These are phyloP conservation scores for Sclerotinia borealis DNA, from an alignment of 2,329 filamentous ascomycete species.

Conservation along the genomic window DNA sequence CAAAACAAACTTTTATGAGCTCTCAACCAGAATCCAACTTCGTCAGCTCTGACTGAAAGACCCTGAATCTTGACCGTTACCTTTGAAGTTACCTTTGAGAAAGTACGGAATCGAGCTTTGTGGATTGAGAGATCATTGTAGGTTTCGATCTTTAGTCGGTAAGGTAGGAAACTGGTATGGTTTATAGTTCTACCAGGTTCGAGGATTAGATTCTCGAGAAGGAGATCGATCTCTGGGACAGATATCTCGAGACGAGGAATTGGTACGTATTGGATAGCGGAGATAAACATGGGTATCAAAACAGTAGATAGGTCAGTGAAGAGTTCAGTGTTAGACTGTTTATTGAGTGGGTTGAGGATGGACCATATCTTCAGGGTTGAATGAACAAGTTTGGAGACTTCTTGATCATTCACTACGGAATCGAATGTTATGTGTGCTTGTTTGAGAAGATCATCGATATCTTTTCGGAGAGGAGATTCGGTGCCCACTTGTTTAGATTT, in stretches of 20 bases:
- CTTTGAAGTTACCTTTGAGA: slow-evolving; percentile 57
- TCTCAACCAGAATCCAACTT: slow-evolving; percentile 85
- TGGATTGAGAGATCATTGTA: slow-evolving; percentile 82
- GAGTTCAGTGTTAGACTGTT: slow-evolving; percentile 63
- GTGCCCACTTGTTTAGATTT: slow-evolving; percentile 58
- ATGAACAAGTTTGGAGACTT: slow-evolving; percentile 62
- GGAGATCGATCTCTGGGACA: slow-evolving; percentile 73
- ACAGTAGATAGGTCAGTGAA: slow-evolving; percentile 71
- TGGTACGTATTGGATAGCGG: slow-evolving; percentile 77
- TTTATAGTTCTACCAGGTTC: slow-evolving; percentile 83
- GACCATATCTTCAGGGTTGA: slow-evolving; percentile 62
- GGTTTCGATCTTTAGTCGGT: slow-evolving; percentile 72
- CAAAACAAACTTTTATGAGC: slow-evolving; percentile 70
- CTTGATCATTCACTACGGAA: slow-evolving; percentile 64
- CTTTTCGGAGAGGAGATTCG: slow-evolving; percentile 62
- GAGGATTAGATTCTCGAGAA: slow-evolving; percentile 85
- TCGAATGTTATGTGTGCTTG: slow-evolving; percentile 63
- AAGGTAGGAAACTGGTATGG: slow-evolving; percentile 81
- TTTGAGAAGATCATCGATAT: slow-evolving; percentile 65
- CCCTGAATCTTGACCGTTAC: slow-evolving; percentile 77
- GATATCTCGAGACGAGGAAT: slow-evolving; percentile 87
- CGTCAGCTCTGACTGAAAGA: slow-evolving; percentile 75
- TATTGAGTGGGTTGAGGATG: slow-evolving; percentile 61
- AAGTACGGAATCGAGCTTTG: slow-evolving; percentile 67
- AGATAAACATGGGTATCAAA: slow-evolving; percentile 71